phyloP scores from a whole-genome alignment of 306 rosid species.

The Heteromeles arbutifolia region DNA sequence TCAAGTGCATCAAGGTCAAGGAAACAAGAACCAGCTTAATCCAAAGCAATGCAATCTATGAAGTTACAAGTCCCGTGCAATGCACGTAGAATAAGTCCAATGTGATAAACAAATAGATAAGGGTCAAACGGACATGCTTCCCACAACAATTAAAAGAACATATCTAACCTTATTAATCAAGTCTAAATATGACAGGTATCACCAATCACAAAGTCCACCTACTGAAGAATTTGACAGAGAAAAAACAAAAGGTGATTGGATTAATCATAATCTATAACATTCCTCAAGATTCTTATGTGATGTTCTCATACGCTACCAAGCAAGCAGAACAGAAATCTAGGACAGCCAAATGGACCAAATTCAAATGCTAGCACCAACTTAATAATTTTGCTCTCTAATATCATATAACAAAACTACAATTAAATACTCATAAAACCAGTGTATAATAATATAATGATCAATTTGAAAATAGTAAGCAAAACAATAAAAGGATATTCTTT shows the following conservation, averaged over 20 bases:
- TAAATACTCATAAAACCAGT: background rate
- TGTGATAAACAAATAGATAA: background rate
- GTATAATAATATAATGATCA: background rate
- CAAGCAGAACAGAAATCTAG: background rate
- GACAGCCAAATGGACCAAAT: background rate
- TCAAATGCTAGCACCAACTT: background rate
- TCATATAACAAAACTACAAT: background rate
- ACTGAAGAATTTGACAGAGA: background rate
- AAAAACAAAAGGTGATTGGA: background rate
- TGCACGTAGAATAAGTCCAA: background rate
- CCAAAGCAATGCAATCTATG: background rate
- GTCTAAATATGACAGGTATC: background rate
- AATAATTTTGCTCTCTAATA: background rate
- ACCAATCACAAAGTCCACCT: background rate
- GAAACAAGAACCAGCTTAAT: conserved; percentile 6
- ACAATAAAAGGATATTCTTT: conserved; percentile 46
- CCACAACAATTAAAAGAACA: background rate
- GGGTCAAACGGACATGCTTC: background rate
- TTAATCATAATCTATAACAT: background rate
- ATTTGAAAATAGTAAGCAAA: background rate
- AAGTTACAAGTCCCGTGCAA: background rate
- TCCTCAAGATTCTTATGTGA: background rate
- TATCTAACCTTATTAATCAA: background rate
- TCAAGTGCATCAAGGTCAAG: conserved; percentile 36
- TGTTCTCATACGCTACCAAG: background rate